Evolutionary conservation across 805 yeast species (phyloP), one percentile per base, ranked within the genome.

Genomic region (Pichia deserticola): DNA sequence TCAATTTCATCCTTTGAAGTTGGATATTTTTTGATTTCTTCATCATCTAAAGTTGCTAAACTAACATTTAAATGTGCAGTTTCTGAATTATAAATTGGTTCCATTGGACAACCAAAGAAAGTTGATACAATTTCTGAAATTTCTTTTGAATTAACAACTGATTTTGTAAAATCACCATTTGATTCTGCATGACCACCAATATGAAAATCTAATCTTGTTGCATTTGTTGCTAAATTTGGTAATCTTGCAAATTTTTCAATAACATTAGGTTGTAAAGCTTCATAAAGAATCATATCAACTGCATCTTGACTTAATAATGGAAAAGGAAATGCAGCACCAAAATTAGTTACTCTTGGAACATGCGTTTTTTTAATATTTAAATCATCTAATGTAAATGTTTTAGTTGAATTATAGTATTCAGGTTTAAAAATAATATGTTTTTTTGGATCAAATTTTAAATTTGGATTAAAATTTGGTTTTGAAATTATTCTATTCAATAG

Each of bases 251-350:
- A 71, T 40, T 70, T 65, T 49, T 69, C 51, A 41, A 78, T 67
- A 4, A 66, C 56, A 27, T 75, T 74, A 48, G 73, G 71, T 37
- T 64, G 62, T 53, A 79, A 69, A 25, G 76, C 62, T 59, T 80
- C 84, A 60, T 72, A 72, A 55, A 75, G 71, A 79, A 80, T 75
- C 52, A 80, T 74, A 40, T 72, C 72, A 40, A 78, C 66, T 1
- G 84, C 84, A 55, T 80, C 84, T 40, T 73, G 72, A 1, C 82
- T 75, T 60, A 80, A 74, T 38, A 80, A 61, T 1, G 82, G 83
- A 60, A 80, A 80, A 5, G 85, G 82, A 50, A 72, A 80, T 36
- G 76, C 69, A 27, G 79, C 82, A 36, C 60, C 76, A 49, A 70
- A 61, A 29, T 70, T 65, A 33, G 65, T 59, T 35, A 67, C 60